Evolutionary conservation across 495 filamentous ascomycete genomes (phyloP), one percentile per base, ranked within the genome.

Genomic region (Oidiodendron maius): DNA sequence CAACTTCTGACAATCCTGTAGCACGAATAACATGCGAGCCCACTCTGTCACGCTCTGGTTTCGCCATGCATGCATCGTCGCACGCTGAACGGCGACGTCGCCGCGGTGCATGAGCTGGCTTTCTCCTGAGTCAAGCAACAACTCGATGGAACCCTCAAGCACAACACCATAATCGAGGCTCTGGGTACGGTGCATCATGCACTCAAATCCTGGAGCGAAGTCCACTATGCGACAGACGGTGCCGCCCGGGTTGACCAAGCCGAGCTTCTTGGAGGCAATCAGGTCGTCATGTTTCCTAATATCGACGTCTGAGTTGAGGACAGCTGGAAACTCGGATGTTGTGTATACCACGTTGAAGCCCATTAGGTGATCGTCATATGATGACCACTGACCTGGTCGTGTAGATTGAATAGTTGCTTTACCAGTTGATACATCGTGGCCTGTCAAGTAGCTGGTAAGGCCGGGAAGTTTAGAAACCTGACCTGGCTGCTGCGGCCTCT

Each of bases 101-200:
- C 85, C 85, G 4, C 71, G 58, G 57, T 70, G 63, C 74, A 89
- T 64, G 3, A 62, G 51, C 42, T 68, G 60, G 43, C 61, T 65
- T 58, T 80, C 82, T 0, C 84, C 76, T 54, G 64, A 54, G 54
- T 88, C 85, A 8, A 89, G 62, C 6, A 76, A 61, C 63, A 81
- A 71, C 58, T 78, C 81, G n/a, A 85, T 59, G 55, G 76, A 60
- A 0, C 87, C 87, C 58, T 90, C 85, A n/a, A 93, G 46, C 22
- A 93, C 77, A 47, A 89, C 72, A 3, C 85, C 86, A 42, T 86
- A 90, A 53, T 91, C 87, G 3, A 93, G 63, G 13, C 74, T 81
- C 57, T 81, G 71, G 3, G 87, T 89, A 0, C 85, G 72, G 50
- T 91, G 87, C 76, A 91, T 78, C 46, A 71, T 68, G 51, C 69